Evolutionary conservation across 352 stramenopile species (phyloP).

Genomic region (Phytophthora cryptogea): DNA sequence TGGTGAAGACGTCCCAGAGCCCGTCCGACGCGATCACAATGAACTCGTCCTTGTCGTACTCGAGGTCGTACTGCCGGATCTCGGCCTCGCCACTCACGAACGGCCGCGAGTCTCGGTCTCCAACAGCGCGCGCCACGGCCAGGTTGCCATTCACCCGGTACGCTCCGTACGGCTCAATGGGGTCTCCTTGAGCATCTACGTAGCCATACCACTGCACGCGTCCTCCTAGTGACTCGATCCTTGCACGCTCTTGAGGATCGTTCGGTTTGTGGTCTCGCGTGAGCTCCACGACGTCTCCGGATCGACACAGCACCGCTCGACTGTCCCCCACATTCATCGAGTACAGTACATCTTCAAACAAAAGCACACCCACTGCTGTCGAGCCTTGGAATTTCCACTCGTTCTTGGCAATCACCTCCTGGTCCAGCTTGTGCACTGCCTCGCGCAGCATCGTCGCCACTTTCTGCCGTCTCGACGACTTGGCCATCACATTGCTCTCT

Average conservation of each 20-base stretch:
- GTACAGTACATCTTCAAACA: conserved; percentile 81
- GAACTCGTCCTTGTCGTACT: conserved; percentile 89
- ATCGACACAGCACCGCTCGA: conserved; percentile 92
- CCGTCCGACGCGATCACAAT: conserved; percentile 94
- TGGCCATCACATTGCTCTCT: conserved; percentile 33
- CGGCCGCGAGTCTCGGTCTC: conserved; percentile 86
- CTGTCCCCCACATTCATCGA: conserved; percentile 95
- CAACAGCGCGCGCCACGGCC: conserved; percentile 90
- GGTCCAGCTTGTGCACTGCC: conserved; percentile 56
- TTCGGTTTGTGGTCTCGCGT: conserved; percentile 93
- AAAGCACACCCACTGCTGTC: conserved; percentile 70
- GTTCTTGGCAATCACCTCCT: conserved; percentile 60
- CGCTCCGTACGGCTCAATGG: conserved; percentile 90
- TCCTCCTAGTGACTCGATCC: conserved; percentile 82
- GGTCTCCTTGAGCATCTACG: conserved; percentile 77
- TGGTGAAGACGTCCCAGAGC: conserved; percentile 94
- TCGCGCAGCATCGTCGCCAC: conserved; percentile 48
- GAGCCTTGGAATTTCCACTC: conserved; percentile 85
- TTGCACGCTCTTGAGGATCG: conserved; percentile 67
- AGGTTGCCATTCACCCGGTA: conserved; percentile 94
- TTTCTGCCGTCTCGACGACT: conserved; percentile 34
- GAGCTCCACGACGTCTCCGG: conserved; percentile 67
- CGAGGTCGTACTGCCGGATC: conserved; percentile 75
- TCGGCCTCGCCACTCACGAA: conserved; percentile 87
- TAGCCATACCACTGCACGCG: conserved; percentile 92